Evolutionary conservation across 108 stramenopile species (phyloP), one percentile per base, ranked within the genome.

Genomic region (Nitzschia sp.): DNA sequence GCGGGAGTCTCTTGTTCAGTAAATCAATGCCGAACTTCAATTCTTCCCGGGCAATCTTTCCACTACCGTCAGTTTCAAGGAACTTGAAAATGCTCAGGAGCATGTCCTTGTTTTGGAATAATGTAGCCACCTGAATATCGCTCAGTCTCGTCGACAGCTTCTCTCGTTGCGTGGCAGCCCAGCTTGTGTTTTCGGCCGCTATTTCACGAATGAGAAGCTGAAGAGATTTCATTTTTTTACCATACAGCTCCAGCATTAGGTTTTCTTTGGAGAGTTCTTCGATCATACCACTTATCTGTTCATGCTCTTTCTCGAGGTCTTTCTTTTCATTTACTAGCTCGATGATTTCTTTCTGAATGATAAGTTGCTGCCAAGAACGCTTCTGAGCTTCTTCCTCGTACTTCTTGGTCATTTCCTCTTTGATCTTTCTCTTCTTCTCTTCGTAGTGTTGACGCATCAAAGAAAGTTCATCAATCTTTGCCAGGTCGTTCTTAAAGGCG

Each of bases 1-100:
- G 25, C 13, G 74, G 67, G 27, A 77, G 58, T 8, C 63, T 55
- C 48, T 63, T 63, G 62, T 77, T 77, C 59, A 77, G 46, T 25
- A 69, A 31, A 15, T 77, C 68, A 15, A 77, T 52, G 25, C 76
- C 76, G 5, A 61, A 31, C 16, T 27, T 22, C 32, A 77, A 77
- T 44, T 69, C 76, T 47, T 69, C 45, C 19, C 19, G 34, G 21
- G 52, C 68, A 27, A 77, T 45, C 15, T 17, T 45, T 4, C 68
- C 76, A 57, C 62, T 56, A 23, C 47, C 36, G 58, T 77, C 62
- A 0, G 36, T 55, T 32, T 77, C 76, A 53, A 77, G 35, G n/a
- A 59, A 66, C 31, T 53, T 46, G 50, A 66, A 74, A 21, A 61
- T 53, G 36, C 27, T 52, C 26, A 67, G 2, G 15, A 74, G 26